Conservation (phyloP, 208 protist species). For the Phytomonas sp. region DNA sequence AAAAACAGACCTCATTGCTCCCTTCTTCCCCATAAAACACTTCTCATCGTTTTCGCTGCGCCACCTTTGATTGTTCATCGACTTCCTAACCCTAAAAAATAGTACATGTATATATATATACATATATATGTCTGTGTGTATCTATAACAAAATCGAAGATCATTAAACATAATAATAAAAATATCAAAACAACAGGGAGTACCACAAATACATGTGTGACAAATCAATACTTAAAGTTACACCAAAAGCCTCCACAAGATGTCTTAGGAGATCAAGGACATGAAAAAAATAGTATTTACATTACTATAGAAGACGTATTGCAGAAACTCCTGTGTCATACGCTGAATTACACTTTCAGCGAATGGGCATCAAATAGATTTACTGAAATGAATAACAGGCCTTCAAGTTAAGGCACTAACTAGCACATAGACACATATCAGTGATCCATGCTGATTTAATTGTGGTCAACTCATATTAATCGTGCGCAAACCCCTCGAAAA, state of each 20-base stretch:
- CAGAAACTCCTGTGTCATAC: background rate
- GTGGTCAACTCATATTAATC: background rate
- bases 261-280: background rate
- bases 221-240: background rate
- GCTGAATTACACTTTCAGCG: background rate
- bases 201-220: constrained; percentile 6
- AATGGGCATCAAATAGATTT: background rate
- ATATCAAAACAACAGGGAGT: constrained; percentile 12
- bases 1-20: background rate
- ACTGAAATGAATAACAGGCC: background rate
- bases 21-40: background rate
- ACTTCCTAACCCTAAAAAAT: background rate
- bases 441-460: background rate
- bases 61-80: background rate
- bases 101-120: background rate
- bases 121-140: background rate
- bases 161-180: constrained; percentile 6
- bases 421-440: background rate
- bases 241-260: background rate
- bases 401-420: background rate
- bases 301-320: background rate
- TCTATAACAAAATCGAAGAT: constrained; percentile 2
- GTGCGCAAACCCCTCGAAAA: background rate
- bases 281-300: background rate
- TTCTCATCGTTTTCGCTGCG: background rate